Evolutionary conservation across 164 flowering plant genomes (phyloP).

Genomic region (Macadamia tetraphylla): DNA sequence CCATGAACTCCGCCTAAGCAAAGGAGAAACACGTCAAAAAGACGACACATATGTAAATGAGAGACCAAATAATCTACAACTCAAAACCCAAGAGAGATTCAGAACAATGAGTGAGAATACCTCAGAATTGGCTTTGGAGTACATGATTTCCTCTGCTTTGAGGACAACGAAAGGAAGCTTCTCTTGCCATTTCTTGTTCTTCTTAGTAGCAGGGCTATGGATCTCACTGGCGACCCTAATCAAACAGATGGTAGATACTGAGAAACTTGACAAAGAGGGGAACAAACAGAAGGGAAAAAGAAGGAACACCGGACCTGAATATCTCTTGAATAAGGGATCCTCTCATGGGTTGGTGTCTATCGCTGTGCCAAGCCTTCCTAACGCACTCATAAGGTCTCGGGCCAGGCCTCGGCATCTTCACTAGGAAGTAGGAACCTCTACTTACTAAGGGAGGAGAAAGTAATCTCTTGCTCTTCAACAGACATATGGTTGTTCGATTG

Average conservation of each 20-base stretch:
- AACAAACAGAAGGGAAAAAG: neutral
- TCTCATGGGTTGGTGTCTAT: constrained; percentile 87
- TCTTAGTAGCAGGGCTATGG: constrained; percentile 62
- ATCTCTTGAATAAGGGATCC: constrained; percentile 90
- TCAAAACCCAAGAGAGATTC: neutral
- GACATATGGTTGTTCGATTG: neutral
- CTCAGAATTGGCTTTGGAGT: constrained; percentile 98
- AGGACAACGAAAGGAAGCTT: constrained; percentile 85
- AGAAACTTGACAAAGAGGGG: neutral
- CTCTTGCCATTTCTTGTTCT: constrained; percentile 91
- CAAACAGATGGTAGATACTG: constrained; percentile 23
- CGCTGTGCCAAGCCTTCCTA: constrained; percentile 98
- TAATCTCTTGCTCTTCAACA: neutral
- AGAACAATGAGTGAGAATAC: constrained; percentile 23
- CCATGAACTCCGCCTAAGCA: constrained; percentile 73
- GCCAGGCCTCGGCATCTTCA: constrained; percentile 92
- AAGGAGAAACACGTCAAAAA: neutral
- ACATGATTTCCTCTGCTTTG: constrained; percentile 94
- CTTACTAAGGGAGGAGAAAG: too few relatives aligned
- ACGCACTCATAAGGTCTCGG: constrained; percentile 97
- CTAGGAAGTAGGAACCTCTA: neutral
- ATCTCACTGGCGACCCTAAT: constrained; percentile 61
- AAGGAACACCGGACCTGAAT: constrained; percentile 56
- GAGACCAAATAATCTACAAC: neutral
- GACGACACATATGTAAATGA: neutral